Evolutionary conservation across 257 asterid species (phyloP).

Genomic region (Oldenlandia corymbosa): DNA sequence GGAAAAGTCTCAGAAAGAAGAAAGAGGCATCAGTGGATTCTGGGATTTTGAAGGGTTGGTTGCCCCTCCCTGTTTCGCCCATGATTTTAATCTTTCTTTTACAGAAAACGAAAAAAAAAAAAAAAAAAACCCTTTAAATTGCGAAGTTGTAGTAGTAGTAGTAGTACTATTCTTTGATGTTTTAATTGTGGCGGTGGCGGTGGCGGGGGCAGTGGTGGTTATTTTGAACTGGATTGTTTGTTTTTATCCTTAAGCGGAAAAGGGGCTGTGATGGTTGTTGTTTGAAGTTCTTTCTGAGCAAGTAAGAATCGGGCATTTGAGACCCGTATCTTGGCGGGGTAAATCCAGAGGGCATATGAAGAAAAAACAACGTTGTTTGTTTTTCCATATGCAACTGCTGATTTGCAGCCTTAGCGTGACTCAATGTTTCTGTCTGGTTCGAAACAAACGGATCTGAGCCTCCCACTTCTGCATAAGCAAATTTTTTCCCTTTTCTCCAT

Average conservation of each 20-base stretch:
- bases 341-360: conserved; percentile 8
- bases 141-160: too few species aligned
- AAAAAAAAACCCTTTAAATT: neutral
- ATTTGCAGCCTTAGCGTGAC: conserved; percentile 14
- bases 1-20: neutral
- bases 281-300: conserved; percentile 10
- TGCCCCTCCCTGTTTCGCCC: conserved; percentile 25
- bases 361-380: neutral
- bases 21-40: neutral
- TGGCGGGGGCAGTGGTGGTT: too few species aligned
- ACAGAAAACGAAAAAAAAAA: too few species aligned
- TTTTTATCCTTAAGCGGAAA: too few species aligned
- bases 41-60: conserved; percentile 20
- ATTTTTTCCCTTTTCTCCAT: too few species aligned
- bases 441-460: too few species aligned
- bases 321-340: conserved; percentile 14
- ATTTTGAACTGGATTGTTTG: neutral
- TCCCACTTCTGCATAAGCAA: too few species aligned
- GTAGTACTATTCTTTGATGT: too few species aligned
- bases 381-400: conserved; percentile 12
- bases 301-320: neutral
- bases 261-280: conserved; percentile 20
- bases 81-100: conserved; percentile 13
- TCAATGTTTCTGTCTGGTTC: neutral
- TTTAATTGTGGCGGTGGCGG: too few species aligned